phyloP scores from a whole-genome alignment of 805 yeast genomes.

The Ogataea haglerorum region DNA sequence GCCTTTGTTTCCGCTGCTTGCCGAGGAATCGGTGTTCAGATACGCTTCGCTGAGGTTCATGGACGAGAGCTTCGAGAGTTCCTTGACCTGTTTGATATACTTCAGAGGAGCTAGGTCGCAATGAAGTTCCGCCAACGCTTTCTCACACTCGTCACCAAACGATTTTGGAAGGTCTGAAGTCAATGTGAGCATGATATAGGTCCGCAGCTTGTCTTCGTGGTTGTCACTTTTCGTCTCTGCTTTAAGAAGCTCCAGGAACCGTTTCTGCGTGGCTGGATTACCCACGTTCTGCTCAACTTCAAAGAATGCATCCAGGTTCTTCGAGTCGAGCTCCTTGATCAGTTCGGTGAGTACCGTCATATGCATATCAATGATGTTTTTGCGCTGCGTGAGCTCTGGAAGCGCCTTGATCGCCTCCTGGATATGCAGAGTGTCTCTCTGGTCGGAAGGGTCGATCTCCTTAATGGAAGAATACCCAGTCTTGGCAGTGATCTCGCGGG shows the following conservation, averaged over 20 bases:
- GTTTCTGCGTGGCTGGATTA: conserved; percentile 54
- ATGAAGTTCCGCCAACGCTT: conserved; percentile 50
- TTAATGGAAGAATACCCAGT: conserved; percentile 70
- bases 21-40: conserved; percentile 28
- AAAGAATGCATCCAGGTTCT: conserved; percentile 83
- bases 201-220: conserved; percentile 73
- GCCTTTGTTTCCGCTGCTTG: conserved; percentile 30
- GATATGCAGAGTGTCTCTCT: conserved; percentile 58
- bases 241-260: conserved; percentile 57
- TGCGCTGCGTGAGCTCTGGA: conserved; percentile 88
- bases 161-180: conserved; percentile 46
- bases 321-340: conserved; percentile 78
- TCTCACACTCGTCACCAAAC: conserved; percentile 58
- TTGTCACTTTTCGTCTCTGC: conserved; percentile 54
- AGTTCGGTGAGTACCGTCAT: conserved; percentile 90
- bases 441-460: conserved; percentile 65
- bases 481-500: conserved; percentile 75
- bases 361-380: conserved; percentile 88
- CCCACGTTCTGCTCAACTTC: conserved; percentile 86
- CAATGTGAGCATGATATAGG: conserved; percentile 76
- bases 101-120: conserved; percentile 63
- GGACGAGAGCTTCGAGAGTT: conserved; percentile 53
- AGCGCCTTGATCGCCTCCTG: conserved; percentile 87
- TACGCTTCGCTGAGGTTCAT: conserved; percentile 36
- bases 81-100: conserved; percentile 80